Evolutionary conservation across 2,329 filamentous ascomycete species (phyloP).

Genomic region (Berkeleyomyces rouxiae): DNA sequence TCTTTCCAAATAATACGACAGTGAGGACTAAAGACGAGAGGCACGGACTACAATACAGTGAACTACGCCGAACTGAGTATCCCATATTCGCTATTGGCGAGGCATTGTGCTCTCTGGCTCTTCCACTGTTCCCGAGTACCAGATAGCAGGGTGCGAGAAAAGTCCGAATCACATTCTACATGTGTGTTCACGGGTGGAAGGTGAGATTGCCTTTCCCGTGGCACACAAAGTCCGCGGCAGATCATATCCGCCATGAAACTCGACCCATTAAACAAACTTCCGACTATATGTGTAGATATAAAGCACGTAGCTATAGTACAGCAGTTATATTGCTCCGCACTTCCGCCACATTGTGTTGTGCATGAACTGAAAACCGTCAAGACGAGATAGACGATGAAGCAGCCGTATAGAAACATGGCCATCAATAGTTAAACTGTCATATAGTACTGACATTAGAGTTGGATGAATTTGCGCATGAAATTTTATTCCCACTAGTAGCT

Average conservation of each 20-base stretch:
- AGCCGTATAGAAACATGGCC: background rate
- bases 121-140: background rate
- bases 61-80: background rate
- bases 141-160: background rate
- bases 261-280: background rate
- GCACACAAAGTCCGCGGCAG: no score
- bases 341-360: background rate
- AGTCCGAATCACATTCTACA: background rate
- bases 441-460: background rate
- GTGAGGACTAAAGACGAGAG: background rate
- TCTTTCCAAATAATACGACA: background rate
- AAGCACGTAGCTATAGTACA: background rate
- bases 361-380: background rate
- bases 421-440: background rate
- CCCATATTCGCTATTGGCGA: no score
- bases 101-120: background rate
- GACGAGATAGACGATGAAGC: background rate
- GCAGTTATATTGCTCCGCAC: background rate
- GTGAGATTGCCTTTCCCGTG: no score
- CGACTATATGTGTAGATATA: background rate
- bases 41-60: background rate
- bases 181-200: background rate
- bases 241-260: background rate
- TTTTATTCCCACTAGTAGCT: no score
- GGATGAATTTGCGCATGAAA: no score